A percentile compares a stretch with the other conserved stretches of the same genome.
Conservation (phyloP, 257 asterid genomes). For the Lavandula angustifolia region DNA sequence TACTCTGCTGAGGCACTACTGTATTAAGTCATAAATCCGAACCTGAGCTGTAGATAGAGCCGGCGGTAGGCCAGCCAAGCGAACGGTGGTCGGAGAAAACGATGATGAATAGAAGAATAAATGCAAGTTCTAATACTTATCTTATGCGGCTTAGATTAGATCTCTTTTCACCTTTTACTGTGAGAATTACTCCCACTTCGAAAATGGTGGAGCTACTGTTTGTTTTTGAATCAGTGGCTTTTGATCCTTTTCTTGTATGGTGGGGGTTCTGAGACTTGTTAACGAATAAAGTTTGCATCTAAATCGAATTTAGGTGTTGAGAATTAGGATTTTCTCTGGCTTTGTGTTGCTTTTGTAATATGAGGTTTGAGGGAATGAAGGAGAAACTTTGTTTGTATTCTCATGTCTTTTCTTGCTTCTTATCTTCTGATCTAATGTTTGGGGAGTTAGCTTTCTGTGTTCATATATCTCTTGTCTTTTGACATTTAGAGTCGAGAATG, state of each 20-base stretch:
- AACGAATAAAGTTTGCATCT: conserved; percentile 19
- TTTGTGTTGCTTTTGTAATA: conserved; percentile 8
- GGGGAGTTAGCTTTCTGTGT: background rate
- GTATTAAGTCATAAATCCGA: background rate
- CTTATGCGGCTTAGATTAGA: conserved; percentile 5
- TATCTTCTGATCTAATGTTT: background rate
- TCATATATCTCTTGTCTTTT: background rate
- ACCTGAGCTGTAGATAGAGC: conserved; percentile 27
- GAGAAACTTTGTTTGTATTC: background rate
- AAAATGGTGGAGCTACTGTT: conserved; percentile 21
- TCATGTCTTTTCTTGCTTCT: background rate
- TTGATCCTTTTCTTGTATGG: background rate
- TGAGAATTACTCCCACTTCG: background rate
- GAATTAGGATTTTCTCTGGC: background rate
- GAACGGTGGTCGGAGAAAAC: conserved; percentile 9
- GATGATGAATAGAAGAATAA: conserved; percentile 2
- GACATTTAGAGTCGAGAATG: background rate
- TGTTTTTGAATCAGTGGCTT: conserved; percentile 25
- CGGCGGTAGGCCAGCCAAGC: conserved; percentile 26
- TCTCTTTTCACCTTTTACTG: conserved; percentile 1
- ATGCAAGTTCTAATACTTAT: background rate
- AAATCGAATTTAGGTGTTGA: conserved; percentile 14
- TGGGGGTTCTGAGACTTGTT: conserved; percentile 3
- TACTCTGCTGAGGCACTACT: background rate
- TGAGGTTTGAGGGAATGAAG: conserved; percentile 17